These are phyloP conservation scores for Scheffersomyces lignicola DNA, from an alignment of 1,139 yeast genomes.

Conservation along the genomic window DNA sequence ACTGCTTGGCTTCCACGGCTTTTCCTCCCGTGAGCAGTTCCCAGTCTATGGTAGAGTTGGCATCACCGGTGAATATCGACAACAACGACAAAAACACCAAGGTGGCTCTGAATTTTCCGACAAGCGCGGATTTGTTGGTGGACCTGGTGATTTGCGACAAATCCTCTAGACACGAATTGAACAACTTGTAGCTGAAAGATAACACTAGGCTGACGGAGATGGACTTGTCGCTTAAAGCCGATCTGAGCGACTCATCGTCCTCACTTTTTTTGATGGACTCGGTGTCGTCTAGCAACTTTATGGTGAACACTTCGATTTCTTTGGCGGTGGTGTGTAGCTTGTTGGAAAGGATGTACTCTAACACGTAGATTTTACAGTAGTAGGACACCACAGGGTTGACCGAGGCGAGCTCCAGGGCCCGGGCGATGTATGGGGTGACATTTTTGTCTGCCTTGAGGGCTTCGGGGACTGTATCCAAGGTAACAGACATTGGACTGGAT, in stretches of 20 bases:
- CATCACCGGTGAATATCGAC: slow-evolving; percentile 26
- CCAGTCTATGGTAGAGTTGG: slow-evolving; percentile 30
- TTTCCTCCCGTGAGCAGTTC: slow-evolving; percentile 34
- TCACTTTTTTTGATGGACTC: slow-evolving; percentile 47
- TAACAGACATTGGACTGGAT: too few species aligned
- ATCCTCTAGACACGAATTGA: slow-evolving; percentile 45
- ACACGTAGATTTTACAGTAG: slow-evolving; percentile 60
- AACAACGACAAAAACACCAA: slow-evolving; percentile 36
- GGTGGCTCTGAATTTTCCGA: slow-evolving; percentile 37
- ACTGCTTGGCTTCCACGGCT: slow-evolving; percentile 24
- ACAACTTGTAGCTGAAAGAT: slow-evolving; percentile 61
- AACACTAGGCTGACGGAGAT: slow-evolving; percentile 59
- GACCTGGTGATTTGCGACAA: slow-evolving; percentile 25
- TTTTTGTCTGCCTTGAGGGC: slow-evolving; percentile 33
- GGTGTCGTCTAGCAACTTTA: slow-evolving; percentile 60
- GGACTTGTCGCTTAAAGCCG: slow-evolving; percentile 56
- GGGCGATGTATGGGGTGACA: slow-evolving; percentile 44
- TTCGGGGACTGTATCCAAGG: slow-evolving; percentile 25
- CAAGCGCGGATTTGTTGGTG: slow-evolving; percentile 24
- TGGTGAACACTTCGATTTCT: slow-evolving; percentile 58
- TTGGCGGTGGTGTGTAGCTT: slow-evolving; percentile 55
- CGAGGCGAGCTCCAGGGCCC: slow-evolving; percentile 51
- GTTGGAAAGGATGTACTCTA: slow-evolving; percentile 60
- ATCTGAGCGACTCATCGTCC: slow-evolving; percentile 34
- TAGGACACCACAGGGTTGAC: slow-evolving; percentile 58